phyloP scores from a whole-genome alignment of 371 early-diverging fungal genomes.

The Saksenaea vasiformis region DNA sequence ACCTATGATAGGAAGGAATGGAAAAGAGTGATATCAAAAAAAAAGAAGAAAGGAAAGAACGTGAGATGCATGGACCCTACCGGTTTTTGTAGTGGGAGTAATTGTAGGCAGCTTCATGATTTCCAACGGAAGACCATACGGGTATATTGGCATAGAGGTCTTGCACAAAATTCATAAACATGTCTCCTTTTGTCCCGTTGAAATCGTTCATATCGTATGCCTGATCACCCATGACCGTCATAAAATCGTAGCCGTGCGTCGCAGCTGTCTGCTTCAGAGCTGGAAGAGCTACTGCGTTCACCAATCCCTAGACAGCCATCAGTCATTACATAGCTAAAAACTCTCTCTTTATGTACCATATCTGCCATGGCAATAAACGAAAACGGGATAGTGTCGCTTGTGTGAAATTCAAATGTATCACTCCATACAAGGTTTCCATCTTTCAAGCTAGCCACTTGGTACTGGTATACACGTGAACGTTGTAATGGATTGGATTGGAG shows the following conservation, averaged over 20 bases:
- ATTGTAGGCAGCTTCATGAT: constrained; percentile 28
- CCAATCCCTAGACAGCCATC: constrained; percentile 24
- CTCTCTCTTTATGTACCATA: constrained; percentile 17
- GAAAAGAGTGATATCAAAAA: background rate
- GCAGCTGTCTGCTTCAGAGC: constrained; percentile 16
- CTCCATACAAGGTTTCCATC: constrained; percentile 5
- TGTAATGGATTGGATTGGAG: constrained; percentile 21
- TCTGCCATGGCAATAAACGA: constrained; percentile 30
- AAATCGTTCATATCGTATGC: constrained; percentile 33
- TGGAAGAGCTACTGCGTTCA: constrained; percentile 31
- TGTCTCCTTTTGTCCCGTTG: constrained; percentile 27
- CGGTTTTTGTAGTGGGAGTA: constrained; percentile 28
- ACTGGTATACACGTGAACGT: constrained; percentile 26
- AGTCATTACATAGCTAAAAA: background rate
- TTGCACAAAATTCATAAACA: constrained; percentile 34
- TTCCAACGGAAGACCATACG: constrained; percentile 22
- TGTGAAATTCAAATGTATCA: constrained; percentile 16
- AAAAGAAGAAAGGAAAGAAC: background rate
- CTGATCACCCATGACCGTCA: constrained; percentile 34
- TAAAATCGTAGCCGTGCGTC: constrained; percentile 29
- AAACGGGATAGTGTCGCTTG: constrained; percentile 11
- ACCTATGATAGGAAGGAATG: constrained; percentile 1
- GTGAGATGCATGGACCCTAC: background rate
- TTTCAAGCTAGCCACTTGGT: constrained; percentile 21
- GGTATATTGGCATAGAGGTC: constrained; percentile 24